Conservation (phyloP, 2,329 filamentous ascomycete species). For the Trichocomaceae sp. region DNA sequence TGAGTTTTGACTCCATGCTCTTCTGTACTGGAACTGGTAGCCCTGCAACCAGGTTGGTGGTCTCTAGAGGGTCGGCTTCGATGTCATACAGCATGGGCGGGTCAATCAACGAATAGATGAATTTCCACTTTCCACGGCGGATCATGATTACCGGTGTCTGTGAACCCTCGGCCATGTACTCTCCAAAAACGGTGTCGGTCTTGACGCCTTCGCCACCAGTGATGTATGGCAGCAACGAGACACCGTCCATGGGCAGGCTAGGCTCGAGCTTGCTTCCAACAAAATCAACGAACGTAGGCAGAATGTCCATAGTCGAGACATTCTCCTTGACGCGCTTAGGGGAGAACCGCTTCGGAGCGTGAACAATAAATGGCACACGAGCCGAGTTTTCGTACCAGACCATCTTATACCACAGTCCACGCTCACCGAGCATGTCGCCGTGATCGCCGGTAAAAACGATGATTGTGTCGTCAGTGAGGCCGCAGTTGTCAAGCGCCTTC, state of each 20-base stretch:
- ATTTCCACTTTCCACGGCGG: conserved; percentile 82
- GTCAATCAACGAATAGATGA: conserved; percentile 76
- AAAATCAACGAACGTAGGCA: conserved; percentile 81
- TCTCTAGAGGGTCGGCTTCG: conserved; percentile 64
- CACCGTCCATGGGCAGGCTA: conserved; percentile 76
- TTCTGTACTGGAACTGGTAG: conserved; percentile 21
- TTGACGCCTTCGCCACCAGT: conserved; percentile 46
- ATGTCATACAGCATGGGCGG: conserved; percentile 81
- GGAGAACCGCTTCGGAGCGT: conserved; percentile 67
- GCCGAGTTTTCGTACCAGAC: conserved; percentile 89
- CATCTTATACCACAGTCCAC: conserved; percentile 95
- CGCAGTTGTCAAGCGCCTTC: conserved; percentile 68
- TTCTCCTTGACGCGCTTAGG: conserved; percentile 73
- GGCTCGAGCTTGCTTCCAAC: conserved; percentile 63
- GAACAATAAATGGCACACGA: conserved; percentile 78
- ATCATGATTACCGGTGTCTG: conserved; percentile 92
- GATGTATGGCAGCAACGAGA: conserved; percentile 73
- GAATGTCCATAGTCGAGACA: conserved; percentile 83
- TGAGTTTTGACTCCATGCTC: conserved; percentile 32
- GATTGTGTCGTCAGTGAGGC: conserved; percentile 77
- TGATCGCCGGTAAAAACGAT: conserved; percentile 91
- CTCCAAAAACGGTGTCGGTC: conserved; percentile 83
- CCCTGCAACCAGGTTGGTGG: conserved; percentile 57
- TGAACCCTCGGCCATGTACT: conserved; percentile 92
- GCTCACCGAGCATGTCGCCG: conserved; percentile 92